Evolutionary conservation across 345 rosid genomes (phyloP), one percentile per base, ranked within the genome.

Genomic region (Hevea brasiliensis): DNA sequence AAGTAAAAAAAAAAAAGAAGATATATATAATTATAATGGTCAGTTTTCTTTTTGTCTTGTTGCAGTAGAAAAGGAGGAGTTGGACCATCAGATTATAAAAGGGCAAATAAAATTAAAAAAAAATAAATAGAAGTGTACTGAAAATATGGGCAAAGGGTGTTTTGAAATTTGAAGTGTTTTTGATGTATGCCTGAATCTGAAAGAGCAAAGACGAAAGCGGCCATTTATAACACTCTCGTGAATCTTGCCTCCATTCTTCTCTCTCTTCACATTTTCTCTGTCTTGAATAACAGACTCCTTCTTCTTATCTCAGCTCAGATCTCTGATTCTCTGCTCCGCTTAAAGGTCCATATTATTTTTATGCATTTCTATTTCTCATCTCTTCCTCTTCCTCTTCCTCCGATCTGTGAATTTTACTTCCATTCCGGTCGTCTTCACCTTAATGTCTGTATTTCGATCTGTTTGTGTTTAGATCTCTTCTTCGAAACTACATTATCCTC

Each of bases 151-250:
- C 9, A 35, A 35, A 61, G 45, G 41, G 27, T 14, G 4, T 20
- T 63, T 63, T 63, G 67, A 63, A 63, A 63, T 63, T 63, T 63
- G 51, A 63, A 63, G 67, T 63, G 27, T 44, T 20, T 61, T n/a
- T n/a, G n/a, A n/a, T n/a, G n/a, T n/a, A n/a, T n/a, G n/a, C n/a
- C n/a, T n/a, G n/a, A n/a, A n/a, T n/a, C 61, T 21, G 61, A 57
- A 24, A 59, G 29, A 60, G 63, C 23, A 35, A 23, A 26, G 12
- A 26, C 26, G 40, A 47, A 48, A 47, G 51, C 53, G 23, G 7
- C 58, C 73, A 78, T 76, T 77, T 51, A 66, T 75, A 44, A 20
- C 55, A 67, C 24, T 81, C 86, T 79, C 86, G 84, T 81, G 86
- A 83, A 78, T 76, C 72, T 44, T 48, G 56, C 76, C 71, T 6